Evolutionary conservation across 2,329 filamentous ascomycete genomes (phyloP).

Genomic region (Sporothrix pallida): DNA sequence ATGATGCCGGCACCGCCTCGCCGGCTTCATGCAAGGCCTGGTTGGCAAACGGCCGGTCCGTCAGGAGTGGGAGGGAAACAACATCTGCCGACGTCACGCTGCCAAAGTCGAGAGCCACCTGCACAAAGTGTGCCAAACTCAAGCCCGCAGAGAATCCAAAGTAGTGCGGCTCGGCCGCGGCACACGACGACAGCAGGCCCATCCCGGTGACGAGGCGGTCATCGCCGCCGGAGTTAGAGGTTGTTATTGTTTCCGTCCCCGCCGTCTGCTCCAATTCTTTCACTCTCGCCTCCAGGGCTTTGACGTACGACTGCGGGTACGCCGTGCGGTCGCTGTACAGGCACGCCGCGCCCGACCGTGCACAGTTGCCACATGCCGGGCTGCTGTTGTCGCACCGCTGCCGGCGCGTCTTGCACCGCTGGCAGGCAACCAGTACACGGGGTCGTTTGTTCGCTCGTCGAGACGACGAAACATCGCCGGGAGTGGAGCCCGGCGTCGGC

Average conservation of each 20-base stretch:
- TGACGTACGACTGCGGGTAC: conserved; percentile 33
- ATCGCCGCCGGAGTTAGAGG: not conserved
- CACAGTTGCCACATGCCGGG: conserved; percentile 33
- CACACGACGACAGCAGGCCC: conserved; percentile 34
- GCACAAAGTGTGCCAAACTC: conserved; percentile 34
- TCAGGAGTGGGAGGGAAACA: conserved; percentile 31
- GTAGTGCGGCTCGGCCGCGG: conserved; percentile 34
- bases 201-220: conserved; percentile 27
- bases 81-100: conserved; percentile 28
- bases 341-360: conserved; percentile 25
- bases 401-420: conserved; percentile 33
- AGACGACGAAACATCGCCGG: not conserved
- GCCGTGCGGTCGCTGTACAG: conserved; percentile 30
- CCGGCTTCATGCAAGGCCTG: conserved; percentile 24
- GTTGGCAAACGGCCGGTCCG: conserved; percentile 34
- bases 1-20: not conserved
- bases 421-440: conserved; percentile 32
- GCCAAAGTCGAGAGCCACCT: conserved; percentile 34
- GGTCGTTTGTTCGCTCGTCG: conserved; percentile 26
- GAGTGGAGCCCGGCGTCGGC: not conserved
- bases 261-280: conserved; percentile 21
- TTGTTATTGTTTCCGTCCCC: not conserved
- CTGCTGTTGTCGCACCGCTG: conserved; percentile 34
- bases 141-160: conserved; percentile 35
- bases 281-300: conserved; percentile 28